Evolutionary conservation across 2,329 filamentous ascomycete genomes (phyloP), one percentile per base, ranked within the genome.

Genomic region (Proliferodiscus dingleyae): DNA sequence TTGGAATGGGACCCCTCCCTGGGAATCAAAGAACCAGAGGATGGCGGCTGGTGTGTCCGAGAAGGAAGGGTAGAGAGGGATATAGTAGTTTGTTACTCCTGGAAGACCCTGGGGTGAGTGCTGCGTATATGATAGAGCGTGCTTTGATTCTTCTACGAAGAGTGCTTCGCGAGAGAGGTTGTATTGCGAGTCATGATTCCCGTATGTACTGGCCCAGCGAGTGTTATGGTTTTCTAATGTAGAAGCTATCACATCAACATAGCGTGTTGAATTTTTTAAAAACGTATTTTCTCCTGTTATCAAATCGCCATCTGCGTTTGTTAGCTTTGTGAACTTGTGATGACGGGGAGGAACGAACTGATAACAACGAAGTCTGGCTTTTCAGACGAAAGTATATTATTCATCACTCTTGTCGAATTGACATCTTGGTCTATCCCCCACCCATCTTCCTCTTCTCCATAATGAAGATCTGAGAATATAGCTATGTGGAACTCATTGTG

Each of bases 11-110:
- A 68, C 68, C 6, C 81, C 81, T 28, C 82, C 81, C 13, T 76
- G 71, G 45, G 72, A 77, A 57, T 88, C 85, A 55, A 89, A 87
- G 65, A 87, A 87, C 81, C 83, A 89, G 1, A 89, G 67, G 1
- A 88, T 57, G 6, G 71, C 56, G 6, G 58, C 54, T 5, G 77
- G 74, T 1, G 23, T 38, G 13, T 58, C 54, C 4, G 55, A 44
- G 47, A 71, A 68, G 56, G 59, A 49, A 9, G 65, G 60, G 54
- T 73, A 78, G 2, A 81, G 62, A 0, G 70, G 70, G 5, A 80
- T 55, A 46, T 72, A 78, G 58, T 79, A 80, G 51, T 80, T 81
- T 8, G 72, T 73, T 1, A 74, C 62, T 2, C 71, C 73, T 1
- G 66, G 61, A 2, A 67, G 53, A 2, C 62, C 64, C 0, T 51